Conservation (phyloP, 2,329 filamentous ascomycete genomes). For the Aspergillus piperis region DNA sequence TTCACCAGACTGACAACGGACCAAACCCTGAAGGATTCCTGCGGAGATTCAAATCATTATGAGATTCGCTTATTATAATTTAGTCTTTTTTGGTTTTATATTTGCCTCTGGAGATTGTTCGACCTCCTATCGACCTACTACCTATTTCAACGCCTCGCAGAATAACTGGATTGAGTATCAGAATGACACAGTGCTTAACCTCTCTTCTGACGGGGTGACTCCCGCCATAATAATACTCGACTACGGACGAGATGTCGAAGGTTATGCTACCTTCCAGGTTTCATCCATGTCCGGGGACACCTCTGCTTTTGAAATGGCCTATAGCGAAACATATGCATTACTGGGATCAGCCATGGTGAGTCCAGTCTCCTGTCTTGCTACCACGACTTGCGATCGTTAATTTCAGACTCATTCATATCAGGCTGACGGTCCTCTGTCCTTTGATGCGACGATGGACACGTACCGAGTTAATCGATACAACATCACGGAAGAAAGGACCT, state of each 20-base stretch:
- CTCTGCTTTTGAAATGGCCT: constrained; percentile 16
- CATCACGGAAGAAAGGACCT: constrained; percentile 24
- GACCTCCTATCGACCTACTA: background rate
- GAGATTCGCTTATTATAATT: background rate
- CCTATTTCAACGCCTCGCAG: background rate
- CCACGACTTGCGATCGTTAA: background rate
- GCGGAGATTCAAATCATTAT: too few relatives aligned
- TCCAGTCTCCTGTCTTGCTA: background rate
- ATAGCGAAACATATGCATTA: constrained; percentile 15
- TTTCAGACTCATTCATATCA: background rate
- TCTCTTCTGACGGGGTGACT: background rate
- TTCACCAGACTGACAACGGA: too few relatives aligned
- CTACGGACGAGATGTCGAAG: constrained; percentile 19
- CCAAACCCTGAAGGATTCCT: too few relatives aligned
- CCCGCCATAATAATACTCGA: constrained; percentile 12
- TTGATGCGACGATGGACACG: constrained; percentile 42
- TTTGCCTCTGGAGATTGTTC: background rate
- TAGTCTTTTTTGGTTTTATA: background rate
- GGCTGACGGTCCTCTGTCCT: constrained; percentile 32
- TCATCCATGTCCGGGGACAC: constrained; percentile 9
- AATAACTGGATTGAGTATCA: background rate
- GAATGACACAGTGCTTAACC: background rate
- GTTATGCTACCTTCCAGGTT: constrained; percentile 14
- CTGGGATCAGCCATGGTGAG: constrained; percentile 16
- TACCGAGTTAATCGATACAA: constrained; percentile 41